Base-by-base conservation (phyloP, 805 yeast species). In the Saccharomycopsis sp. region DNA sequence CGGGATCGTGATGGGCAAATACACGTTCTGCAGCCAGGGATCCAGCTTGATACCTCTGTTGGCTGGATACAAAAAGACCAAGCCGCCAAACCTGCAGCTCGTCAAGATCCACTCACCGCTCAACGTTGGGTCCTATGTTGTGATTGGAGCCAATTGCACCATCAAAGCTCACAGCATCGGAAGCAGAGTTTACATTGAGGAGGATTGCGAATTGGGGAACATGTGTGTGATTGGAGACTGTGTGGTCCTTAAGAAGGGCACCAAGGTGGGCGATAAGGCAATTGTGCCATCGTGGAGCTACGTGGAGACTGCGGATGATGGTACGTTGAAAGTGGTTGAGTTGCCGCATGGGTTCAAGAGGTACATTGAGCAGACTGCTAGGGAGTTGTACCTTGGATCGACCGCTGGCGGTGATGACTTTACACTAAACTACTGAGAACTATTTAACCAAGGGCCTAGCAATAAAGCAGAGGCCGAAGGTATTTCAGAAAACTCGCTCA, bases 231-330 rank as follows among this genome's bases (percentile, higher is more conserved):
- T 73, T 18, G 62, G 67, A 47, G 77, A 72, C 37, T 68, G 75
- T 48, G 68, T 74, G 48, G 43, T 68, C 3, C 56, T 73, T 2
- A 59, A 64, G n/a, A 54, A 59, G 36, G 64, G 63, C 4, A 57
- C 66, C 1, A 39, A 48, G 1, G 40, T 73, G 1, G 73, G 75
- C 0, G 57, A 62, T 1, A 61, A 58, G 15, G 56, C 56, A 47
- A 62, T 69, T n/a, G 58, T 72, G 16, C 74, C 77, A 3, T 70
- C 76, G 0, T 71, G 59, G 45, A 62, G 71, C 27, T 58, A 59
- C 30, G 75, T 71, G 18, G 34, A 23, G 29, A 17, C 19, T 4
- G 42, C 22, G 7, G 29, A 18, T n/a, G 25, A 33, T 13, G n/a
- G n/a, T n/a, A 7, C 34, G 22, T 20, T 45, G 10, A 32, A 44